phyloP scores from a whole-genome alignment of 768 basidiomycete species.

The Solioccasus polychromus region DNA sequence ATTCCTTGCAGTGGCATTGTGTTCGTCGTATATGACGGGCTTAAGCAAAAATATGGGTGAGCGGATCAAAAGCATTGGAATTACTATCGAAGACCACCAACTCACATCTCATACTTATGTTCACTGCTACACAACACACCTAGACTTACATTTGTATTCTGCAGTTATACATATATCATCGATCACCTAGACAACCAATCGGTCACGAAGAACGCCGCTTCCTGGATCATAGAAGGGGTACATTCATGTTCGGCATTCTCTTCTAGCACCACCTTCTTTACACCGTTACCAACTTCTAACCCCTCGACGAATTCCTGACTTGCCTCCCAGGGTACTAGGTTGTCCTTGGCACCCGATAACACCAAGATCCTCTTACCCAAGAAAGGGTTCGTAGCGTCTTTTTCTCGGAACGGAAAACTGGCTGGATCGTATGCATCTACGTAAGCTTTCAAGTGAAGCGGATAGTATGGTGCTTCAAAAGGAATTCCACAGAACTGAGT shows the following conservation, averaged over 20 bases:
- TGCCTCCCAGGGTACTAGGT: constrained; percentile 62
- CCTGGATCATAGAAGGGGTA: constrained; percentile 57
- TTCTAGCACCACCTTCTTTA: constrained; percentile 54
- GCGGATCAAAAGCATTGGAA: too few species aligned
- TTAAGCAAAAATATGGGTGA: constrained; percentile 46
- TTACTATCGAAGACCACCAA: too few species aligned
- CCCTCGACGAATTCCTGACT: constrained; percentile 54
- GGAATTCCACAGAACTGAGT: constrained; percentile 44
- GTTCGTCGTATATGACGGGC: constrained; percentile 83
- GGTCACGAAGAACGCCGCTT: constrained; percentile 33
- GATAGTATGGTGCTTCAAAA: constrained; percentile 54
- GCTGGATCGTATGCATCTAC: constrained; percentile 49
- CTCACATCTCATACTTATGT: too few species aligned
- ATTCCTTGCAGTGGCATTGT: constrained; percentile 88
- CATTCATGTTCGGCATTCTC: constrained; percentile 60
- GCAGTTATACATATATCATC: neutral
- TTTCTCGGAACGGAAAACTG: constrained; percentile 38
- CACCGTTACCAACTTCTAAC: constrained; percentile 54
- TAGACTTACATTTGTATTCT: constrained; percentile 4
- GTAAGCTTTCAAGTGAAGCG: constrained; percentile 46
- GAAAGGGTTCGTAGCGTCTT: constrained; percentile 52
- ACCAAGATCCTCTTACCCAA: constrained; percentile 71
- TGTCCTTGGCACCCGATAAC: constrained; percentile 63
- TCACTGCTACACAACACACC: neutral
- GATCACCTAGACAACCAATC: constrained; percentile 24